Percentiles rank a stretch among this genome's conserved stretches.
Evolutionary conservation across 202 grass and related monocot species (phyloP).

Genomic region (Panicum virgatum): DNA sequence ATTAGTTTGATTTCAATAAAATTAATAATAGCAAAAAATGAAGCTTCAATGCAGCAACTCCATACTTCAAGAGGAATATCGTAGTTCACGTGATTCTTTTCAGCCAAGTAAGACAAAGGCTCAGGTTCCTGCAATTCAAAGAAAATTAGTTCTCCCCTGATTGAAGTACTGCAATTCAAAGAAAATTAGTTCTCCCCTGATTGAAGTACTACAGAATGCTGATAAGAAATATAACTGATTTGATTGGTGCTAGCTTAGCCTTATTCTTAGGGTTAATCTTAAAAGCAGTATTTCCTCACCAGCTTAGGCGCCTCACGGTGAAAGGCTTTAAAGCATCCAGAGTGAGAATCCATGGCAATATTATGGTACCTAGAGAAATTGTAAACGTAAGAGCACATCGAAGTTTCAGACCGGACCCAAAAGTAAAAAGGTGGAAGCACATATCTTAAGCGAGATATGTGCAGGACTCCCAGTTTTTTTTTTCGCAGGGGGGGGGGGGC

Average conservation of each 20-base stretch:
- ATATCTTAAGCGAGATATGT: too few relatives aligned
- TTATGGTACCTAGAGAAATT: too few relatives aligned
- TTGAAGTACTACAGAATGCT: neutral
- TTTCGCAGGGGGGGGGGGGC: too few relatives aligned
- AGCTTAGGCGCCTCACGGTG: conserved; percentile 77
- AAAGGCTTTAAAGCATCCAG: too few relatives aligned
- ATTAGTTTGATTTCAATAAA: conserved; percentile 15
- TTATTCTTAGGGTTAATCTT: conserved; percentile 4
- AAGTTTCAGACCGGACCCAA: too few relatives aligned
- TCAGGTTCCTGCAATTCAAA: conserved; percentile 94
- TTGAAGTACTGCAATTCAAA: too few relatives aligned
- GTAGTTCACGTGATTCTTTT: conserved; percentile 70
- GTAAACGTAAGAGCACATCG: too few relatives aligned
- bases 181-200: conserved; percentile 28
- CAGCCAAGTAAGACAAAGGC: conserved; percentile 80
- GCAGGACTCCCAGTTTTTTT: too few relatives aligned
- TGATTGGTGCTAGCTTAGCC: neutral
- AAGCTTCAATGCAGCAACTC: conserved; percentile 17
- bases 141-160: too few relatives aligned
- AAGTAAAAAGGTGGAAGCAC: too few relatives aligned
- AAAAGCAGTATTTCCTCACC: conserved; percentile 46
- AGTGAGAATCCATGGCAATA: too few relatives aligned
- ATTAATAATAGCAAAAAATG: neutral
- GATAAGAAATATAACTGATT: neutral
- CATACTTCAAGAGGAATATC: conserved; percentile 88